These are phyloP conservation scores for Penicillium arizonense DNA, from an alignment of 495 filamentous ascomycete species.

Conservation along the genomic window DNA sequence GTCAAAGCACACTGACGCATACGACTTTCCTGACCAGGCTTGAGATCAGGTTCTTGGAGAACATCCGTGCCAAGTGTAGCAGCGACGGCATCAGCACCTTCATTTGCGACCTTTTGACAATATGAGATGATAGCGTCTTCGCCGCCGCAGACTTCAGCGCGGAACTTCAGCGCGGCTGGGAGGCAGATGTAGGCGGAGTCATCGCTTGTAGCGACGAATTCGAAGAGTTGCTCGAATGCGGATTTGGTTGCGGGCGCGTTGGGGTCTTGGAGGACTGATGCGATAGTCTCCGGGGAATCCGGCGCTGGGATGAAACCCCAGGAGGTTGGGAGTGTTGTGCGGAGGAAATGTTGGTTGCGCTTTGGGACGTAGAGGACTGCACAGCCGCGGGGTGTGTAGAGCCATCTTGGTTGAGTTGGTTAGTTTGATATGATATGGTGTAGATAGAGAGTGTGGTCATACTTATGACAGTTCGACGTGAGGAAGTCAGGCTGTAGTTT, in stretches of 20 bases:
- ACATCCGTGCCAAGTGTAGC: slow-evolving; percentile 67
- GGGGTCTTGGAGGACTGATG: slow-evolving; percentile 49
- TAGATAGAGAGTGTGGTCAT: slow-evolving; percentile 11
- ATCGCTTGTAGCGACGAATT: slow-evolving; percentile 76
- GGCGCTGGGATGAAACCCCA: slow-evolving; percentile 51
- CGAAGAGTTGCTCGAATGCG: slow-evolving; percentile 67
- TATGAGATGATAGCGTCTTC: slow-evolving; percentile 68
- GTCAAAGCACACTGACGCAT: slow-evolving; percentile 54
- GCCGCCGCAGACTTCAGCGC: slow-evolving; percentile 67
- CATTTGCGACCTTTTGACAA: slow-evolving; percentile 50
- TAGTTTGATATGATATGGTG: not conserved
- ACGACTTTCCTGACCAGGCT: slow-evolving; percentile 49
- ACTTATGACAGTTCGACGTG: slow-evolving; percentile 82
- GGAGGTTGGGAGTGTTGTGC: slow-evolving; percentile 71
- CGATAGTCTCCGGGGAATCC: slow-evolving; percentile 18
- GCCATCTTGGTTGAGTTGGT: slow-evolving; percentile 56
- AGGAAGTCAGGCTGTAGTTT: slow-evolving; percentile 78
- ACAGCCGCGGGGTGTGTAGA: slow-evolving; percentile 76
- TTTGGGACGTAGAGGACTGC: slow-evolving; percentile 76
- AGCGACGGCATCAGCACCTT: slow-evolving; percentile 59
- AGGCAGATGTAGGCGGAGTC: slow-evolving; percentile 68
- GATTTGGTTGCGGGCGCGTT: slow-evolving; percentile 42
- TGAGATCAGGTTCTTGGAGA: slow-evolving; percentile 43
- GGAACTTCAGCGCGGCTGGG: slow-evolving; percentile 66
- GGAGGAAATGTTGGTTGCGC: slow-evolving; percentile 70